phyloP scores from a whole-genome alignment of 2,329 filamentous ascomycete species.

The Neophaeococcomyces mojaviensis region DNA sequence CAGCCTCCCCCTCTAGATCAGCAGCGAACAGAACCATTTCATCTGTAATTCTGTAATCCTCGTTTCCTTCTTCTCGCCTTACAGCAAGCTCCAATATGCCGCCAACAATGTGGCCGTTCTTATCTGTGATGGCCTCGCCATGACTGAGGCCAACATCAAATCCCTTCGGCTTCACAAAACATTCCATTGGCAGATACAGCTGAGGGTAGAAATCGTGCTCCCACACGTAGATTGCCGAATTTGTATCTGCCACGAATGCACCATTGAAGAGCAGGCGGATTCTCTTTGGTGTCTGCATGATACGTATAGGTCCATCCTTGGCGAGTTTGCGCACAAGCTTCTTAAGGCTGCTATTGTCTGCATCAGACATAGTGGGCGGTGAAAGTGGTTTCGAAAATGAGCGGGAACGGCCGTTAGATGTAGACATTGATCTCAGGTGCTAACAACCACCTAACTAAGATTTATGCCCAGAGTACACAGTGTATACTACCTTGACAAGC shows the following conservation, averaged over 20 bases:
- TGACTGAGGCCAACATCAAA: conserved; percentile 2
- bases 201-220: conserved; percentile 45
- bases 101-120: conserved; percentile 1
- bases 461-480: no score
- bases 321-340: conserved; percentile 3
- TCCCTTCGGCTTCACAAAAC: conserved; percentile 1
- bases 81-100: conserved; percentile 3
- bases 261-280: conserved; percentile 10
- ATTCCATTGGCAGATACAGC: conserved; percentile 37
- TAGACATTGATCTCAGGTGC: no score
- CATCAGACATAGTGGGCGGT: background rate
- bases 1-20: conserved; percentile 1
- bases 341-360: background rate
- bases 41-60: background rate
- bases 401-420: no score
- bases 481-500: no score
- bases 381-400: no score
- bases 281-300: conserved; percentile 2
- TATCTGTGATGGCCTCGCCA: conserved; percentile 4
- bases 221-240: conserved; percentile 34
- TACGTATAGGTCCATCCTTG: conserved; percentile 4
- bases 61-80: background rate
- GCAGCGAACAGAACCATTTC: conserved; percentile 7
- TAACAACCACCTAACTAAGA: no score
- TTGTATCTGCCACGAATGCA: conserved; percentile 28